Evolutionary conservation across 176 grass and related monocot genomes (phyloP), one percentile per base, ranked within the genome.

Genomic region (Rhynchospora tenuis): DNA sequence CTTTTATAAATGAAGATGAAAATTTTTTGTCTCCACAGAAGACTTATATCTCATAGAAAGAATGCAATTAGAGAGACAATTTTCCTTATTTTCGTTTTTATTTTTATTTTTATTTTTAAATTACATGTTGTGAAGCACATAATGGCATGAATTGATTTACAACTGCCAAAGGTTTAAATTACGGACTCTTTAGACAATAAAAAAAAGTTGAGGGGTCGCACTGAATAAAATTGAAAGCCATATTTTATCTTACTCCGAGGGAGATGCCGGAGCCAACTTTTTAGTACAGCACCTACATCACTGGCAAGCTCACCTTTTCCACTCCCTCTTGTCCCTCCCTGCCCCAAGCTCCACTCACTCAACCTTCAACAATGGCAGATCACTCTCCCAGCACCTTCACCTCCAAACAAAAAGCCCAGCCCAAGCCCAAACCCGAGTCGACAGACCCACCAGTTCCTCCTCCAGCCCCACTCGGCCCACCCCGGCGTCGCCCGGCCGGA

Each of bases 351-450:
- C 55, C 13, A 11, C 27, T 38, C 33, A 38, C 45, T 29, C 38
- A 82, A 65, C 11, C 80, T 65, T 47, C 29, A 26, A 12, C 17
- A 67, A 82, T 82, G 80, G 58, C 80, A 28, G 80, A 82, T 23
- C 17, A 0, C 22, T 67, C 80, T 64, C 22, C 59, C 44, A 82
- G 19, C 22, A 23, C 15, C 80, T 61, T 42, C n/a, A 13, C 42
- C 4, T 19, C 62, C 42, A 14, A 47, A 51, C 1, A 48, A 14
- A 13, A 82, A 82, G 11, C 54, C 57, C 78, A 82, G 43, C 60
- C 79, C 23, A 27, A 82, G 7, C 56, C 56, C 58, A 45, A 46
- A 9, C 28, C 79, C n/a, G 23, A 81, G 11, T 66, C 60, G 7
- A 26, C 2, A 62, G 15, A 73, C 12, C 38, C 5, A 48, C 43